These are phyloP conservation scores for maize (Zea mays) DNA, from an alignment of 176 grass and related monocot species.

Conservation along the genomic window Zm-B73-REFERENCE-NAM-5.0 NC_050096.1:35942001-35942500, in stretches of 20 bases:
- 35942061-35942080: too few relatives aligned
- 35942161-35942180: not conserved
- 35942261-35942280: not conserved
- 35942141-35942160: not conserved
- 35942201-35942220: not conserved
- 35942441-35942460: conserved; percentile 42
- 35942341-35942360: not conserved
- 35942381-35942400: conserved; percentile 20
- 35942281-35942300: not conserved
- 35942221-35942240: not conserved
- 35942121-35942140: not conserved
- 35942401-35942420: not conserved
- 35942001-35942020: not conserved
- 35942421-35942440: conserved; percentile 16
- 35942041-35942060: too few relatives aligned
- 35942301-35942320: not conserved
- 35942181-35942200: not conserved
- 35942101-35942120: not conserved
- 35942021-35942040: too few relatives aligned
- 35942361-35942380: not conserved
- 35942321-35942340: not conserved
- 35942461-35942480: conserved; percentile 82
- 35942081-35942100: not conserved
- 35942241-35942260: not conserved
- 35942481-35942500: conserved; percentile 90